Conservation (phyloP, 768 basidiomycete genomes). For the Boletus reticuloceps region DNA sequence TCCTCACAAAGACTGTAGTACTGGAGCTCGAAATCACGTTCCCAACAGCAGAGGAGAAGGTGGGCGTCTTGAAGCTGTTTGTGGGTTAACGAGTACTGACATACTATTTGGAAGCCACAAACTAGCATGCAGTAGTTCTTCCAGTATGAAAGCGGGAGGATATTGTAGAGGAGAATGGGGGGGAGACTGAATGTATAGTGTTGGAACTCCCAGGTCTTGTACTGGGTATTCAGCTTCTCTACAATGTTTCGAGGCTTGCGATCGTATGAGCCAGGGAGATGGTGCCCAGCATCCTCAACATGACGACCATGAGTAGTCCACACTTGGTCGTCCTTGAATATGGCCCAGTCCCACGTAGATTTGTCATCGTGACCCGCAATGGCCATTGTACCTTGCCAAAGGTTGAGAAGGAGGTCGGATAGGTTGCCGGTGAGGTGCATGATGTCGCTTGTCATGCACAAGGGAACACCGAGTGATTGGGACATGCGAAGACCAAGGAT, state of each 20-base stretch:
- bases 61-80: no score
- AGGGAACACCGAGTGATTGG: conserved; percentile 29
- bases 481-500: conserved; percentile 30
- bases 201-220: neutral
- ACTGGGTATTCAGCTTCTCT: neutral
- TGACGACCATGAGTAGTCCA: neutral
- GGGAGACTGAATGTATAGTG: neutral
- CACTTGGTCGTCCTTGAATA: neutral
- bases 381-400: neutral
- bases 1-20: no score
- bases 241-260: neutral
- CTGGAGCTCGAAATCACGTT: no score
- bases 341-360: neutral
- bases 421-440: conserved; percentile 29
- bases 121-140: no score
- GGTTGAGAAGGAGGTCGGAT: neutral
- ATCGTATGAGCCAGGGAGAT: neutral
- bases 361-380: neutral
- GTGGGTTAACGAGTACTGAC: no score
- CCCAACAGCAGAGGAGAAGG: no score
- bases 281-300: neutral
- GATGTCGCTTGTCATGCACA: conserved; percentile 37
- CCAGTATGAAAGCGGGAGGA: neutral
- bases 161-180: neutral
- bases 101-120: no score